A percentile compares a stretch with the other conserved stretches of the same genome.
phyloP scores from a whole-genome alignment of 2,329 filamentous ascomycete species.

The Penicillium sp. region DNA sequence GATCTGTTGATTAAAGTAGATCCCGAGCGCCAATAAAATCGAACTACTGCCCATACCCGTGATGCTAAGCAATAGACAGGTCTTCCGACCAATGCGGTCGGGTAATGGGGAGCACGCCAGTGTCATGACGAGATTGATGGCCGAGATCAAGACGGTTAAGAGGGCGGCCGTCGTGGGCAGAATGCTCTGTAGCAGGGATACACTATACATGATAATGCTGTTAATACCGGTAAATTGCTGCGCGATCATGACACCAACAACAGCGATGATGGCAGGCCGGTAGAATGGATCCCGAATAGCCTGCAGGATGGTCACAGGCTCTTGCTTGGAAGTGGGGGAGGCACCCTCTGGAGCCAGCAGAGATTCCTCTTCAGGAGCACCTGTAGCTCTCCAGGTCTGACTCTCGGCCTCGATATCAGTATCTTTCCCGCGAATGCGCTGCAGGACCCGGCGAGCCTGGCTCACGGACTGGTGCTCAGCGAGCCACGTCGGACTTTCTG shows the following conservation, averaged over 20 bases:
- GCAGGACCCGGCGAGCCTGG: slow-evolving; percentile 67
- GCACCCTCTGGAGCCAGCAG: slow-evolving; percentile 62
- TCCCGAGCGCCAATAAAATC: slow-evolving; percentile 76
- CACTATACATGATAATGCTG: slow-evolving; percentile 98
- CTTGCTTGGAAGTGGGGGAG: slow-evolving; percentile 66
- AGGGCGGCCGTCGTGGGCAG: slow-evolving; percentile 79
- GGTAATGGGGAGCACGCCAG: slow-evolving; percentile 78
- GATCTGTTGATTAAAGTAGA: slow-evolving; percentile 70
- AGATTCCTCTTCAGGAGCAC: slow-evolving; percentile 65
- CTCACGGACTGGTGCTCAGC: slow-evolving; percentile 64
- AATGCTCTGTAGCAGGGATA: slow-evolving; percentile 79
- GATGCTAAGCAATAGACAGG: slow-evolving; percentile 79
- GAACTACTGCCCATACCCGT: slow-evolving; percentile 80
- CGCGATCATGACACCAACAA: slow-evolving; percentile 86
- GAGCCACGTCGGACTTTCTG: slow-evolving; percentile 87
- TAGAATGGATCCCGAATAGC: slow-evolving; percentile 69
- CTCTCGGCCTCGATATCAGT: slow-evolving; percentile 75
- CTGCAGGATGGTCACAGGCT: slow-evolving; percentile 65
- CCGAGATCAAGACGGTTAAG: slow-evolving; percentile 83
- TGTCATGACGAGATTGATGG: slow-evolving; percentile 83
- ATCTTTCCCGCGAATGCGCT: slow-evolving; percentile 71
- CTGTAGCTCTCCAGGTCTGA: slow-evolving; percentile 55
- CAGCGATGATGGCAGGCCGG: slow-evolving; percentile 74
- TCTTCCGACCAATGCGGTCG: slow-evolving; percentile 85
- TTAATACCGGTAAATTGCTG: slow-evolving; percentile 96